These are phyloP conservation scores for Colletotrichum coccodes DNA, from an alignment of 2,329 filamentous ascomycete species.

Conservation along the genomic window DNA sequence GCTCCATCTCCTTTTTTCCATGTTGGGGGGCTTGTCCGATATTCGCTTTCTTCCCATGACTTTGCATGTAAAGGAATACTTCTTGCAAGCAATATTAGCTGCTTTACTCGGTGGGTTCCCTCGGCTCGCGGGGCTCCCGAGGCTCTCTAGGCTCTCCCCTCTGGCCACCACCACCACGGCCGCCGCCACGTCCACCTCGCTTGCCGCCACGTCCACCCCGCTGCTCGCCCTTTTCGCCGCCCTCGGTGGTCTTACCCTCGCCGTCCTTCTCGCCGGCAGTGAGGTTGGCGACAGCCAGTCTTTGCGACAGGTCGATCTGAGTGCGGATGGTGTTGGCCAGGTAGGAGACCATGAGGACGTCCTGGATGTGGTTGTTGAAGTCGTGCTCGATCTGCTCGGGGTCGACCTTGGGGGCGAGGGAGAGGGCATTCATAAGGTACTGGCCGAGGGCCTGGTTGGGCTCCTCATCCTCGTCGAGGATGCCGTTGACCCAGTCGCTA, in stretches of 20 bases:
- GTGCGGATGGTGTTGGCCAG: conserved; percentile 98
- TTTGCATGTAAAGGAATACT: not conserved
- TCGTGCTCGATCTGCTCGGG: conserved; percentile 90
- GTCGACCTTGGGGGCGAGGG: conserved; percentile 94
- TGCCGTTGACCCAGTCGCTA: conserved; percentile 89
- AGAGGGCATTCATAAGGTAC: conserved; percentile 93
- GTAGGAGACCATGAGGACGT: conserved; percentile 97
- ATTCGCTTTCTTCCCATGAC: not conserved
- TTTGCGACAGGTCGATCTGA: conserved; percentile 97
- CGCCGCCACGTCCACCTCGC: conserved; percentile 62
- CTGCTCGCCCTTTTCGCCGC: conserved; percentile 55
- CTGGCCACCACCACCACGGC: conserved; percentile 62
- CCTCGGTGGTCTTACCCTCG: conserved; percentile 56
- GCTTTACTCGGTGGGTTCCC: conserved; percentile 49
- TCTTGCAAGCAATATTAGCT: conserved; percentile 31
- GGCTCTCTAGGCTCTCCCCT: conserved; percentile 50
- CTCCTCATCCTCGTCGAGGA: conserved; percentile 91
- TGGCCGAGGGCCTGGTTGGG: conserved; percentile 93
- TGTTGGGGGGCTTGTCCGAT: not conserved
- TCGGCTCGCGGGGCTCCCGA: conserved; percentile 54
- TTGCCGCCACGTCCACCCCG: conserved; percentile 57
- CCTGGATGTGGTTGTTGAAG: conserved; percentile 99
- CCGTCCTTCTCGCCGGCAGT: conserved; percentile 59
- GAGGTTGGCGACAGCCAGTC: conserved; percentile 83
- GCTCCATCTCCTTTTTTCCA: conserved; percentile 1